Conservation (phyloP, 257 asterid genomes). For the Solanum tacnaense region DNA sequence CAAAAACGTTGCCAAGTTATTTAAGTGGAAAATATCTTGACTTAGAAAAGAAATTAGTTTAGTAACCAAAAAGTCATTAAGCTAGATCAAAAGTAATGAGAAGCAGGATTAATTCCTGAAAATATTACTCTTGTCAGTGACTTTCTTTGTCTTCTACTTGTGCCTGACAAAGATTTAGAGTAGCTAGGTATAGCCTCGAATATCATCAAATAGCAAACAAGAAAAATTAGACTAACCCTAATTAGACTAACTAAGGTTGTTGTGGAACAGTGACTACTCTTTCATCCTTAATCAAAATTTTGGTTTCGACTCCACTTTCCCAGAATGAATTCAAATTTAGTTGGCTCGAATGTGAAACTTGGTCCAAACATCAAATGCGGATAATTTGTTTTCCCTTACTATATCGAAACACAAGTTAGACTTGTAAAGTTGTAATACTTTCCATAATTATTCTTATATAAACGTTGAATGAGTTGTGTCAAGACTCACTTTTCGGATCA, state of each 20-base stretch:
- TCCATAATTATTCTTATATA: neutral
- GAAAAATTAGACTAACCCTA: neutral
- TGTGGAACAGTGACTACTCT: no score
- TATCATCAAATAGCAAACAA: neutral
- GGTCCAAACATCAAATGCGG: neutral
- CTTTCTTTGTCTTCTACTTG: neutral
- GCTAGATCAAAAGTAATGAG: neutral
- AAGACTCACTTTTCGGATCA: neutral
- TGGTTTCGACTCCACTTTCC: neutral
- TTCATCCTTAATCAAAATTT: neutral
- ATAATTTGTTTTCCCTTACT: neutral
- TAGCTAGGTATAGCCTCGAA: neutral
- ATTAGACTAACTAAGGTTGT: neutral
- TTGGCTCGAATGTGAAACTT: neutral
- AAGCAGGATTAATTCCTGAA: neutral
- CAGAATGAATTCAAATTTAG: neutral
- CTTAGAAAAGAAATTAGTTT: neutral
- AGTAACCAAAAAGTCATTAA: neutral
- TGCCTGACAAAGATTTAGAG: neutral
- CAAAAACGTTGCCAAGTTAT: neutral
- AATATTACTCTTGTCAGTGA: neutral
- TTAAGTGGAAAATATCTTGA: neutral
- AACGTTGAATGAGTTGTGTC: neutral
- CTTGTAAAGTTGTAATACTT: neutral
- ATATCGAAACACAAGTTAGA: neutral